Evolutionary conservation across 2,329 filamentous ascomycete genomes (phyloP), one percentile per base, ranked within the genome.

Genomic region (Diplodia mutila): DNA sequence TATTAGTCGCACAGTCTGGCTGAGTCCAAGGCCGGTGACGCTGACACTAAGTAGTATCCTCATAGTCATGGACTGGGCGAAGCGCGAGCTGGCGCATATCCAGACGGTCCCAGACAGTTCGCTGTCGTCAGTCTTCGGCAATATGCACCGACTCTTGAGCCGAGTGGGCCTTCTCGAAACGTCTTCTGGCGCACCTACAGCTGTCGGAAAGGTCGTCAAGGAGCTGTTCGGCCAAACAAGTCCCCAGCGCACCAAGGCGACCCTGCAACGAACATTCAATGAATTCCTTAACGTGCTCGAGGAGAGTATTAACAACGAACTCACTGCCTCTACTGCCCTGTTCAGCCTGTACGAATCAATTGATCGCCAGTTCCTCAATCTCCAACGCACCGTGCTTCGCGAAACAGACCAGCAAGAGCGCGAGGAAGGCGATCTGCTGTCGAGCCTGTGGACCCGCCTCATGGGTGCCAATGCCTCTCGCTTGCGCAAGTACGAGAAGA

Each of bases 1-100:
- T 73, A 82, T 80, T 67, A 65, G 57, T 39, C 64, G 52, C 34
- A 25, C 65, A 71, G 64, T 61, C 23, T 53, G 52, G 23, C 46
- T 66, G 29, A 49, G 32, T 55, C 53, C 37, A 53, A 48, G 64
- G 64, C 64, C 64, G 52, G 73, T 70, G 68, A 63, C 67, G 63
- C 69, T 74, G 52, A 70, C 52, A 29, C 68, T 75, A 61, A 61
- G 23, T 74, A 90, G 91, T 69, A 97, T 97, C 72, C 85, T 98
- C 42, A 90, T 95, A 69, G 93, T 96, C 63, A 97, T 98, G 93
- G 93, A 97, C 76, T 97, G 94, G 94, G 92, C 93, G 16, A 91
- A 91, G 75, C 89, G 93, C 71, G 93, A 97, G 78, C 87, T 98
- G 16, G 85, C 89, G 69, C 89, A 89, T 54, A 82, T 95, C 67